Evolutionary conservation across 768 basidiomycete genomes (phyloP).

Genomic region (Mycena rebaudengoi): DNA sequence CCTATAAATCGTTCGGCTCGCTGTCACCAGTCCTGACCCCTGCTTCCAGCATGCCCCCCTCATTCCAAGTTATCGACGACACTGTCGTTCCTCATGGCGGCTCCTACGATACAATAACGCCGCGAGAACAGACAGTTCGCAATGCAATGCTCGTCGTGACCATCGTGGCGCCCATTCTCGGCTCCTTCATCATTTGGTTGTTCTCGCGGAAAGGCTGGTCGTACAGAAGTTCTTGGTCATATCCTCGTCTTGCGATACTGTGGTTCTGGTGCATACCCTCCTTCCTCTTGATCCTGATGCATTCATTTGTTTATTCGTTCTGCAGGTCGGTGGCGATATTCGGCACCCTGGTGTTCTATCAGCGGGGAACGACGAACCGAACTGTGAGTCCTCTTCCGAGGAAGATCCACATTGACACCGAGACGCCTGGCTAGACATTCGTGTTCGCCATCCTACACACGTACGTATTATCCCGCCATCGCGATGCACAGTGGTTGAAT

Average conservation of each 20-base stretch:
- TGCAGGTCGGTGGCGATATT: conserved; percentile 18
- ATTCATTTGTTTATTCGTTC: not conserved
- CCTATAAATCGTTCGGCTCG: not conserved
- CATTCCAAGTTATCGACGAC: conserved; percentile 17
- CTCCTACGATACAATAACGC: conserved; percentile 18
- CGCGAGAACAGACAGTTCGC: conserved; percentile 16
- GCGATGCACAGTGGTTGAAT: not conserved
- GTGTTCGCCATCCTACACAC: conserved; percentile 13
- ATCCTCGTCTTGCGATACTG: conserved; percentile 17
- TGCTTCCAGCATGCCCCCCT: conserved; percentile 11
- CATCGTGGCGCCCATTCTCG: conserved; percentile 8
- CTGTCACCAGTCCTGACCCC: not conserved
- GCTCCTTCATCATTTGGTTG: conserved; percentile 17
- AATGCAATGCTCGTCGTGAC: conserved; percentile 21
- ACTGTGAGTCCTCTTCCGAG: conserved; percentile 4
- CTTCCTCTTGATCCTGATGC: not conserved
- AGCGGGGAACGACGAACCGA: conserved; percentile 19
- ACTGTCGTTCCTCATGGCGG: conserved; percentile 16
- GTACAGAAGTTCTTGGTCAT: conserved; percentile 12
- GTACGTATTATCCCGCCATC: not conserved
- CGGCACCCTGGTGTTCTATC: conserved; percentile 17
- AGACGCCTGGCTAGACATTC: conserved; percentile 1
- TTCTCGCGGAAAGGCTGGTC: conserved; percentile 17
- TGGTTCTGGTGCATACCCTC: conserved; percentile 17
- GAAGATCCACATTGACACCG: not conserved